Percentiles rank a stretch among this genome's conserved stretches.
Evolutionary conservation across 257 asterid species (phyloP).

Genomic region (Nyctanthes arbortristis): DNA sequence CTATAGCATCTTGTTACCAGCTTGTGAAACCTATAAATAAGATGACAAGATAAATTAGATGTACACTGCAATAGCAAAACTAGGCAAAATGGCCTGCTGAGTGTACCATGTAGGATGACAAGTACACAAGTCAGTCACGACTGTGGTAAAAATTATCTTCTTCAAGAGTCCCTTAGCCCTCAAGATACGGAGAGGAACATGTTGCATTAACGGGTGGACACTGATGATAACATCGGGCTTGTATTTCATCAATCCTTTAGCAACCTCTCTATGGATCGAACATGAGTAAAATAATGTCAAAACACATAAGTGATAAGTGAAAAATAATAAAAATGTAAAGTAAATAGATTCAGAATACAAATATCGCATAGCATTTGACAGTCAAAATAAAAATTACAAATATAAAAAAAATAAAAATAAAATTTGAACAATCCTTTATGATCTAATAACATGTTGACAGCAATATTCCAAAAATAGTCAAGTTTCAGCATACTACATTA

Average conservation of each 20-base stretch:
- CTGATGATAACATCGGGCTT: conserved; percentile 95
- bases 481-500: neutral
- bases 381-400: neutral
- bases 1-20: conserved; percentile 95
- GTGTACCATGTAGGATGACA: conserved; percentile 98
- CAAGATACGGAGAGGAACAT: conserved; percentile 93
- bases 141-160: conserved; percentile 95
- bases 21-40: conserved; percentile 88
- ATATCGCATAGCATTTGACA: neutral
- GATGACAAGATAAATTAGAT: conserved; percentile 26
- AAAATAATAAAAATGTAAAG: neutral
- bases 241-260: conserved; percentile 93
- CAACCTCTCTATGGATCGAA: conserved; percentile 75
- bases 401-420: no score
- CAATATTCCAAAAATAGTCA: neutral
- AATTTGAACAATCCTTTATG: neutral
- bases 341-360: neutral
- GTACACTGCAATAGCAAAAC: conserved; percentile 9
- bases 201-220: conserved; percentile 99
- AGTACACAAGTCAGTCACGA: conserved; percentile 86
- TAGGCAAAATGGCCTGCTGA: conserved; percentile 19
- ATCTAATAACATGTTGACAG: neutral
- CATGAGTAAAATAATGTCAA: conserved; percentile 23
- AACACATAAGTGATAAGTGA: no score
- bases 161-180: conserved; percentile 87